Evolutionary conservation across 2,329 filamentous ascomycete genomes (phyloP), one percentile per base, ranked within the genome.

Genomic region (Aspergillus amoenus): DNA sequence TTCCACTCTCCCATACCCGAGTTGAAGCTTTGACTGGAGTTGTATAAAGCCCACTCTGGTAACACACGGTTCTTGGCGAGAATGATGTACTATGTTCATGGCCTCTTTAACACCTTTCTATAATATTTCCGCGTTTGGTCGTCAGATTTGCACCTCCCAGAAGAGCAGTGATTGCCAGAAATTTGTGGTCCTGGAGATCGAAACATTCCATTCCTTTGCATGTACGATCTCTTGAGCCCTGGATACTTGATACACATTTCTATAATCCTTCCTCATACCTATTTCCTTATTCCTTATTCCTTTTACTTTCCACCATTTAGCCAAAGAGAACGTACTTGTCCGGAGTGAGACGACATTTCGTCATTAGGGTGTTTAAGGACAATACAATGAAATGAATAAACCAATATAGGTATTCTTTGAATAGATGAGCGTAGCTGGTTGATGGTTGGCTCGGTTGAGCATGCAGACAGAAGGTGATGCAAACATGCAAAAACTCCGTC

Each of bases 401-500:
- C 6, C 11, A 11, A 12, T n/a, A 45, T n/a, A 15, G 24, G 24
- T 24, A 24, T 24, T 32, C 8, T 5, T 47, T 22, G 13, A 27
- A 22, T 37, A 30, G 5, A 37, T 37, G 12, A 37, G 12, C 6
- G 15, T 37, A 37, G 34, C 4, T 37, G 34, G 15, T 37, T 37
- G 13, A 5, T 37, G 4, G 34, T n/a, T 7, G 45, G 15, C 21
- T 47, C 4, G 17, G 7, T 32, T 32, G 9, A 12, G 9, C 18
- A 12, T 24, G 32, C 39, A n/a, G 43, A 18, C 24, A 21, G 30
- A 30, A 30, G 13, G 18, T 41, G 39, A 48, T 63, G 64, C 64
- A 65, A 66, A 66, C 62, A 61, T 55, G 55, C 60, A 58, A 65
- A 65, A 66, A 64, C 57, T 59, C 46, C 59, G 52, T 61, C 57